Conservation (phyloP, 2,329 filamentous ascomycete species). For the Geoglossum cookeanum region DNA sequence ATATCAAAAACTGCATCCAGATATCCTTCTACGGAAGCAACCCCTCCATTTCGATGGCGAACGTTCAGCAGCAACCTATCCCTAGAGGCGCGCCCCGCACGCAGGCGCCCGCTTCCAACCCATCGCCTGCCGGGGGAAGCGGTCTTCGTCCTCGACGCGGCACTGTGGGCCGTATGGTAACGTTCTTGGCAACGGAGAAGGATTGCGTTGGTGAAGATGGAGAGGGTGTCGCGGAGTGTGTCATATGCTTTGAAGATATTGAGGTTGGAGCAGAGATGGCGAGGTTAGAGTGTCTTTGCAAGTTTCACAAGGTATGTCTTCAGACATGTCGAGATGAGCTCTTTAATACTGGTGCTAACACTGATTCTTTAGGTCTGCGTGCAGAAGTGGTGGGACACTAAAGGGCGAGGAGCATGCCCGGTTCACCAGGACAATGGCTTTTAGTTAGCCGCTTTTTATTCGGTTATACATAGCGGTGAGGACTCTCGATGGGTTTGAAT, state of each 20-base stretch:
- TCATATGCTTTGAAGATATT: constrained; percentile 48
- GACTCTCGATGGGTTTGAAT: not conserved
- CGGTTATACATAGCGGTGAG: not conserved
- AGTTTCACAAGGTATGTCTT: constrained; percentile 32
- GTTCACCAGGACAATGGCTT: constrained; percentile 40
- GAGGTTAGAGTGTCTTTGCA: constrained; percentile 46
- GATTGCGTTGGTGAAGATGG: constrained; percentile 26
- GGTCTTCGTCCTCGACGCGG: not conserved
- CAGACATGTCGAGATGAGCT: not conserved
- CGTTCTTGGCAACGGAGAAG: constrained; percentile 45
- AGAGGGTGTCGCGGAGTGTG: constrained; percentile 2
- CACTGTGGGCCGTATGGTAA: constrained; percentile 28
- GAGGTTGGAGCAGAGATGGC: constrained; percentile 43
- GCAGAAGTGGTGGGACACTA: constrained; percentile 40
- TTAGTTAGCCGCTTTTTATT: not conserved
- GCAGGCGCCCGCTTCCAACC: not conserved
- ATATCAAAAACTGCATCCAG: constrained; percentile 38
- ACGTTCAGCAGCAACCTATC: constrained; percentile 9
- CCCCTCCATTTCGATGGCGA: constrained; percentile 15
- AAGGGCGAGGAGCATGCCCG: constrained; percentile 40
- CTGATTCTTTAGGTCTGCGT: constrained; percentile 28
- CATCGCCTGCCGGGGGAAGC: constrained; percentile 11
- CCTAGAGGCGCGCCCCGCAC: not conserved
- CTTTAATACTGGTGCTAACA: not conserved
- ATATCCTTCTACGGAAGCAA: constrained; percentile 10